Conservation (phyloP, 768 basidiomycete genomes). For the Saitozyma podzolica region DNA sequence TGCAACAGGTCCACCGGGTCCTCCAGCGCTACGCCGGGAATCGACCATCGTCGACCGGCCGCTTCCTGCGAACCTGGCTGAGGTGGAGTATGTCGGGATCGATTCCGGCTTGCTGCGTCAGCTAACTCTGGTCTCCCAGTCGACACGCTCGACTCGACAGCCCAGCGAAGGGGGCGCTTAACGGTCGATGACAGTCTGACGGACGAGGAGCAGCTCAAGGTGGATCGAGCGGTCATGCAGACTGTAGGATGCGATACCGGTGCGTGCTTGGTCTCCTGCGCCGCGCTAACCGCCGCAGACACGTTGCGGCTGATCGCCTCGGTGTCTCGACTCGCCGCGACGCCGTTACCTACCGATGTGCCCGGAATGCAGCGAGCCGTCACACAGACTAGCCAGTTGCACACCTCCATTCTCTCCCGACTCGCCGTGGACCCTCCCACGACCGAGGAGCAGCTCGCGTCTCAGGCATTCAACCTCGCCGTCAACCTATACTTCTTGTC, state of each 20-base stretch:
- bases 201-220: slow-evolving; percentile 1
- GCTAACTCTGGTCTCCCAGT: background rate
- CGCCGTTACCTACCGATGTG: background rate
- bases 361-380: no score
- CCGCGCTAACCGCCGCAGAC: background rate
- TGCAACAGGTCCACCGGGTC: slow-evolving; percentile 3
- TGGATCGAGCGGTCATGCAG: slow-evolving; percentile 3
- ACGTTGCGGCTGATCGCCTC: slow-evolving; percentile 5
- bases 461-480: slow-evolving; percentile 5
- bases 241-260: slow-evolving; percentile 3
- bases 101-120: no score
- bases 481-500: slow-evolving; percentile 5
- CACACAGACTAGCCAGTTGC: no score
- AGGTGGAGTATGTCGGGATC: slow-evolving; percentile 1
- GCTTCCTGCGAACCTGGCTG: slow-evolving; percentile 9
- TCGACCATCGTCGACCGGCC: background rate
- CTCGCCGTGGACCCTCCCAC: no score
- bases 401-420: no score
- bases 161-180: background rate
- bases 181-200: background rate
- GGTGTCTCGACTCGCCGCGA: background rate
- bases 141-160: slow-evolving; percentile 5
- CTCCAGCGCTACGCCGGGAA: no score
- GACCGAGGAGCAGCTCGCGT: background rate
- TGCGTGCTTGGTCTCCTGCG: background rate